phyloP scores from a whole-genome alignment of 2,329 filamentous ascomycete species.

The Xylariaceae sp. region DNA sequence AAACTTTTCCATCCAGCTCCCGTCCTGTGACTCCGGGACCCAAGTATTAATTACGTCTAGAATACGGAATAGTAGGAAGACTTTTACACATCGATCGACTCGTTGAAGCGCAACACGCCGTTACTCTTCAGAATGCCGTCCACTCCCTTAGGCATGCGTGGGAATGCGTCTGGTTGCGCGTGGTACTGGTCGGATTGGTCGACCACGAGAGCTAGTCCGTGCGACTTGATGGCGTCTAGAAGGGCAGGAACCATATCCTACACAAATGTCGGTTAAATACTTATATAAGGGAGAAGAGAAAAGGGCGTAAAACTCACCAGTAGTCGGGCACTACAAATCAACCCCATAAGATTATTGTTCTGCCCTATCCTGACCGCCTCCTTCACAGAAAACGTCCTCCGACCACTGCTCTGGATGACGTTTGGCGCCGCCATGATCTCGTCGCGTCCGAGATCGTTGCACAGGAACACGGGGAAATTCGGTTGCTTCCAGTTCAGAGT shows the following conservation, averaged over 20 bases:
- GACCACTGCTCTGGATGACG: slow-evolving; percentile 52
- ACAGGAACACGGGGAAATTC: slow-evolving; percentile 93
- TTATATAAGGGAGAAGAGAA: background rate
- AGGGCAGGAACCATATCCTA: slow-evolving; percentile 91
- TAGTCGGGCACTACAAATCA: slow-evolving; percentile 83
- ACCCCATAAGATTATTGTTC: slow-evolving; percentile 96
- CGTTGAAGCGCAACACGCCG: slow-evolving; percentile 87
- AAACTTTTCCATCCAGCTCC: background rate
- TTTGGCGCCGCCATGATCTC: slow-evolving; percentile 38
- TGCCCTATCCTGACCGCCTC: slow-evolving; percentile 90
- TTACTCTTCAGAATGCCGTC: slow-evolving; percentile 82
- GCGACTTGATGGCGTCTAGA: slow-evolving; percentile 88
- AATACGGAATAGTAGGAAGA: slow-evolving; percentile 2
- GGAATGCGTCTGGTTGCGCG: slow-evolving; percentile 46
- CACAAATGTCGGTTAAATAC: background rate
- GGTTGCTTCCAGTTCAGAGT: slow-evolving; percentile 99
- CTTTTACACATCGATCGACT: slow-evolving; percentile 71
- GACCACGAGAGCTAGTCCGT: slow-evolving; percentile 84
- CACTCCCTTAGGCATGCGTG: slow-evolving; percentile 68
- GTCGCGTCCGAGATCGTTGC: slow-evolving; percentile 78
- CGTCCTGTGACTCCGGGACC: background rate
- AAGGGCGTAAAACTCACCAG: slow-evolving; percentile 54
- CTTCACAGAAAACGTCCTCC: slow-evolving; percentile 80
- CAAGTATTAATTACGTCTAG: background rate
- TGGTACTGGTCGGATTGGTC: slow-evolving; percentile 65